Base-by-base conservation (phyloP, 148 eudicot genomes). In the Diospyros lotus region DNA sequence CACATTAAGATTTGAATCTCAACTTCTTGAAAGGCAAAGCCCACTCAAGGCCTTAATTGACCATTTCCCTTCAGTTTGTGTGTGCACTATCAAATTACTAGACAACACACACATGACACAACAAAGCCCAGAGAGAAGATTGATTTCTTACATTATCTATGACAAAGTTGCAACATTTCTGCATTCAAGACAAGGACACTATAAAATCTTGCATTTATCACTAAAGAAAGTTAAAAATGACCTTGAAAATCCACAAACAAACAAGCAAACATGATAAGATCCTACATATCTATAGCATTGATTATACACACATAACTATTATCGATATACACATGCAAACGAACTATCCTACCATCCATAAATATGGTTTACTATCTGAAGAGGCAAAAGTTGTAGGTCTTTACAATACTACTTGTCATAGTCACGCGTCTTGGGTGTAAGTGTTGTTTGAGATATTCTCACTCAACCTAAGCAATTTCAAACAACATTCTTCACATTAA, bases 381-480 rank as follows among this genome's bases (percentile, higher is more conserved):
- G 97, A 69, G 99, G 96, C 86, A 95, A 81, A 58, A 95, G 89
- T 82, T 81, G 72, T 74, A 95, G 84, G 77, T 92, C 99, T 79
- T 90, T 80, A 76, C 94, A 68, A 60, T 89, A 94, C 78, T 93
- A 89, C 70, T 80, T 81, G 64, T 83, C 88, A 13, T 95, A 95
- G 68, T 87, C 82, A 77, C 90, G 84, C 41, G 97, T 85, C 14
- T 89, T 87, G 0, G 97, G 99, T 13, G 80, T 89, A 28, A 28
- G 28, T 28, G 28, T 28, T 28, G 28, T 28, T 28, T 28, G 28
- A 28, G 28, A 28, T 28, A 28, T 28, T 28, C 28, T 28, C 28
- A 28, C 28, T 28, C 0, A 28, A 28, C 28, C 0, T 28, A 28
- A 28, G 28, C 0, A 28, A 28, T 28, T 28, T 28, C 28, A 28